Evolutionary conservation across 352 stramenopile species (phyloP).

Genomic region (Phytopythium vexans): DNA sequence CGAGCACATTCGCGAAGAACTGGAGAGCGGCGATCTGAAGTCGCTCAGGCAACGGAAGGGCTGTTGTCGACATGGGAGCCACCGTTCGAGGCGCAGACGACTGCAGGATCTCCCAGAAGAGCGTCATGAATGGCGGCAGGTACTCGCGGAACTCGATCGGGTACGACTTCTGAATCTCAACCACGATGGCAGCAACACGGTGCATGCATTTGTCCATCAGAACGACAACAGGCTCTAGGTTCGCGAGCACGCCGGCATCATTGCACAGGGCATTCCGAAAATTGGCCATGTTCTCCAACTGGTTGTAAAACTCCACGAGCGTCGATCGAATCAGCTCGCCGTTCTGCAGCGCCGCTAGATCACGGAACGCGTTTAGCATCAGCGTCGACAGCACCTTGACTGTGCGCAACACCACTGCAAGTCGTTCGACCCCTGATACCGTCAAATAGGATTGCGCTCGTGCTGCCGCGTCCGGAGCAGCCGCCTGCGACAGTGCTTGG

Average conservation of each 20-base stretch:
- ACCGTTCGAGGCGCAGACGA: slow-evolving; percentile 10
- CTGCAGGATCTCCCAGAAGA: slow-evolving; percentile 64
- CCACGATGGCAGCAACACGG: slow-evolving; percentile 57
- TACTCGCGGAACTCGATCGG: slow-evolving; percentile 84
- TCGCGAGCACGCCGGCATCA: background rate
- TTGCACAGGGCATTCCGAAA: slow-evolving; percentile 30
- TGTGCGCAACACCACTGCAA: slow-evolving; percentile 39
- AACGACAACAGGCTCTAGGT: slow-evolving; percentile 9
- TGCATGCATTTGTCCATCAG: slow-evolving; percentile 69
- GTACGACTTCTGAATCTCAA: slow-evolving; percentile 75
- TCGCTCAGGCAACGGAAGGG: slow-evolving; percentile 16
- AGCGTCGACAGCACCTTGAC: slow-evolving; percentile 72
- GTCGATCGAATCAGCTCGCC: slow-evolving; percentile 52
- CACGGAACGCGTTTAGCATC: slow-evolving; percentile 68
- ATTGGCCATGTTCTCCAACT: slow-evolving; percentile 55
- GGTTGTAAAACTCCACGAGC: slow-evolving; percentile 69
- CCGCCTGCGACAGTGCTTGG: slow-evolving; percentile 2
- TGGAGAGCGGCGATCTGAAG: slow-evolving; percentile 75
- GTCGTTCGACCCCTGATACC: slow-evolving; percentile 14
- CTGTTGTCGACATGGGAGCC: background rate
- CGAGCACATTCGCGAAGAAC: slow-evolving; percentile 82
- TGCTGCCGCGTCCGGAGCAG: slow-evolving; percentile 10
- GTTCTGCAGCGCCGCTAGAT: slow-evolving; percentile 49
- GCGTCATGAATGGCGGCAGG: slow-evolving; percentile 50
- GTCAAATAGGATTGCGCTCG: slow-evolving; percentile 4